phyloP scores from a whole-genome alignment of 2,329 filamentous ascomycete genomes.

The Lachnellula arida region DNA sequence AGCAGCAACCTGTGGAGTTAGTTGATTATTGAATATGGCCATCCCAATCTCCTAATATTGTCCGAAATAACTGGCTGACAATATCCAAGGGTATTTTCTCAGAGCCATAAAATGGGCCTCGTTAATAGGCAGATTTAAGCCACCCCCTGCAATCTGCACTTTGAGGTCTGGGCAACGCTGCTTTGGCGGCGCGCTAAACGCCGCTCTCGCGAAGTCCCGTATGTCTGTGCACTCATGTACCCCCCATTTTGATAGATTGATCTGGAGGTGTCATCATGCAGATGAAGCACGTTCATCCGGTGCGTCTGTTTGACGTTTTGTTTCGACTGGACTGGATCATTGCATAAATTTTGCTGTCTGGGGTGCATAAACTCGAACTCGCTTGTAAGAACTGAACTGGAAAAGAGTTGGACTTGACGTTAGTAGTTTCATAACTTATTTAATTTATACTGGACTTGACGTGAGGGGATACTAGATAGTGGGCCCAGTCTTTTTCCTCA shows the following conservation, averaged over 20 bases:
- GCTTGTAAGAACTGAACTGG: no score
- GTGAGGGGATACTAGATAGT: not conserved
- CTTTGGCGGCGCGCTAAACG: conserved; percentile 20
- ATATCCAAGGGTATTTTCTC: conserved; percentile 14
- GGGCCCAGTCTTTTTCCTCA: no score
- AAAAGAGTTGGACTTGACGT: not conserved
- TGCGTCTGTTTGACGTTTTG: not conserved
- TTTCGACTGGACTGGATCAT: not conserved
- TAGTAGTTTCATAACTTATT: no score
- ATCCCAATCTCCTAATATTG: conserved; percentile 25
- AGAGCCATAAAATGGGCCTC: conserved; percentile 2
- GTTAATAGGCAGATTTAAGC: conserved; percentile 18
- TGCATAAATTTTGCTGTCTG: not conserved
- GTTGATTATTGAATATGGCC: not conserved
- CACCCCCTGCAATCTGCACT: conserved; percentile 4
- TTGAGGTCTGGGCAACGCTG: conserved; percentile 3
- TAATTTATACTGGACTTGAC: not conserved
- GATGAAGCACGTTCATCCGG: conserved; percentile 2
- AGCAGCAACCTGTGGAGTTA: conserved; percentile 21
- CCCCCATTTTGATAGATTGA: conserved; percentile 6
- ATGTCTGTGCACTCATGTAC: conserved; percentile 17
- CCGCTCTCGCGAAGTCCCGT: conserved; percentile 14
- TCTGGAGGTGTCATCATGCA: conserved; percentile 9
- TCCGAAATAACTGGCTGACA: conserved; percentile 22
- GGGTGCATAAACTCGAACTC: not conserved